Conservation (phyloP, 75 land plant genomes). For the Azolla pinnata region DNA sequence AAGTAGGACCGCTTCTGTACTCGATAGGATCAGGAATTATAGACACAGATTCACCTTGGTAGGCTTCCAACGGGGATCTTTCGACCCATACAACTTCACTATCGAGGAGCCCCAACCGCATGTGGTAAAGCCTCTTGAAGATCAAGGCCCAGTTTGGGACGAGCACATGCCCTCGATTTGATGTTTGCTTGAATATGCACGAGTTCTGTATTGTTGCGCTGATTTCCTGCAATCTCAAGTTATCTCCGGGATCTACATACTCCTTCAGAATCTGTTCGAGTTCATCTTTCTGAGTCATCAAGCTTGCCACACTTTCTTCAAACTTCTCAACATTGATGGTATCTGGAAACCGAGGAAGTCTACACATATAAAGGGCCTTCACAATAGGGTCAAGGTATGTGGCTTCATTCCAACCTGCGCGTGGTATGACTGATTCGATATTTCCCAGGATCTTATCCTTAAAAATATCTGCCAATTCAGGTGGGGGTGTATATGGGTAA, state of each 20-base stretch:
- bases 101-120: slow-evolving; percentile 16
- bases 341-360: slow-evolving; percentile 38
- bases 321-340: neutral
- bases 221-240: slow-evolving; percentile 10
- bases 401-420: slow-evolving; percentile 54
- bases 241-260: slow-evolving; percentile 16
- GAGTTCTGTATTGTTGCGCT: slow-evolving; percentile 14
- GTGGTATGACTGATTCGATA: slow-evolving; percentile 29
- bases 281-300: neutral
- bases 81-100: slow-evolving; percentile 22
- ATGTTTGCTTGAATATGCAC: slow-evolving; percentile 17
- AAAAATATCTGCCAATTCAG: slow-evolving; percentile 41
- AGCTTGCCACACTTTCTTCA: neutral
- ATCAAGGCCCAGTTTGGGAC: slow-evolving; percentile 24
- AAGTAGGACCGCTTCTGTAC: slow-evolving; percentile 6
- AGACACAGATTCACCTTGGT: neutral
- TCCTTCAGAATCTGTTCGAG: slow-evolving; percentile 13
- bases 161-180: slow-evolving; percentile 13
- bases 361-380: slow-evolving; percentile 29
- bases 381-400: slow-evolving; percentile 30
- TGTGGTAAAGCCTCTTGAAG: slow-evolving; percentile 17
- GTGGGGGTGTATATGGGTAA: slow-evolving; percentile 57
- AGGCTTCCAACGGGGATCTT: slow-evolving; percentile 5
- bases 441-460: slow-evolving; percentile 13
- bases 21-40: slow-evolving; percentile 9